phyloP scores from a whole-genome alignment of 306 rosid genomes.

The Senna siamea region DNA sequence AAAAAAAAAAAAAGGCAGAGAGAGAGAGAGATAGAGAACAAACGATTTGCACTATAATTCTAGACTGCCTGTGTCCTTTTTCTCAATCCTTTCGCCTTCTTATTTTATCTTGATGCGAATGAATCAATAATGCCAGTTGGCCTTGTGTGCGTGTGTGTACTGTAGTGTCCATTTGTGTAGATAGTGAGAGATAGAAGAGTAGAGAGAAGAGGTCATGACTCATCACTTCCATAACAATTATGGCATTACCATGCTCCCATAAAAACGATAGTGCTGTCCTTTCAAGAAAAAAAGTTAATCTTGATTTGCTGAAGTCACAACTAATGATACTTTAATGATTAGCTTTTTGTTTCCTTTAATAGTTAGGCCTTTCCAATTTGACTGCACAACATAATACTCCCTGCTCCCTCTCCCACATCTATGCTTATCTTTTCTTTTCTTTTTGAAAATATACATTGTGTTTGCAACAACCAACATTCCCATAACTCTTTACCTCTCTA shows the following conservation, averaged over 20 bases:
- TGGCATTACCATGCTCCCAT: slow-evolving; percentile 42
- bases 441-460: not conserved
- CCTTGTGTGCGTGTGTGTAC: slow-evolving; percentile 56
- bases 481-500: slow-evolving; percentile 15
- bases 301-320: slow-evolving; percentile 34
- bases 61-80: slow-evolving; percentile 68
- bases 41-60: slow-evolving; percentile 65
- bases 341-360: slow-evolving; percentile 30
- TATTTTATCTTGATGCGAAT: slow-evolving; percentile 66
- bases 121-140: slow-evolving; percentile 92
- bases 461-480: slow-evolving; percentile 41
- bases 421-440: slow-evolving; percentile 7
- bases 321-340: slow-evolving; percentile 44
- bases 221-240: not conserved
- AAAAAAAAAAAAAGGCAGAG: slow-evolving; percentile 1
- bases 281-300: slow-evolving; percentile 41
- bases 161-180: slow-evolving; percentile 41
- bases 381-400: slow-evolving; percentile 9
- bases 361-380: slow-evolving; percentile 9
- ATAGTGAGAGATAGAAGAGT: slow-evolving; percentile 34
- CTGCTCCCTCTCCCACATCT: slow-evolving; percentile 25
- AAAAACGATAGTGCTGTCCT: slow-evolving; percentile 35
- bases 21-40: slow-evolving; percentile 41
- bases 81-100: slow-evolving; percentile 68
- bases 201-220: slow-evolving; percentile 2